Evolutionary conservation across 2,329 filamentous ascomycete species (phyloP).

Genomic region (Aspergillus tubingensis): DNA sequence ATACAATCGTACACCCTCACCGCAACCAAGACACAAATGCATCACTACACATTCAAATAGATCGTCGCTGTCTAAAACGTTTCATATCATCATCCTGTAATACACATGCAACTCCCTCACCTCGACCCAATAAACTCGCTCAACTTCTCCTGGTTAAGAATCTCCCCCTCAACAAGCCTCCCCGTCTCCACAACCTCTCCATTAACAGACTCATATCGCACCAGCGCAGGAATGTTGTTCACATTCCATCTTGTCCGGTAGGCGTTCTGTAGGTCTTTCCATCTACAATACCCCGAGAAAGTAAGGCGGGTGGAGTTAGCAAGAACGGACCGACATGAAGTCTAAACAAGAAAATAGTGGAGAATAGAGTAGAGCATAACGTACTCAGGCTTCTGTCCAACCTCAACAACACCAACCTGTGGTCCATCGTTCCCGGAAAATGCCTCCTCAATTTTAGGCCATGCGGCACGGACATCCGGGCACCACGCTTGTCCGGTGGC

Average conservation of each 20-base stretch:
- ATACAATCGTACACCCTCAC: too few relatives aligned
- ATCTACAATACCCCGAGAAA: slow-evolving; percentile 27
- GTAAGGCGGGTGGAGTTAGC: not conserved
- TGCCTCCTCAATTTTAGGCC: slow-evolving; percentile 35
- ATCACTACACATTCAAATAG: too few relatives aligned
- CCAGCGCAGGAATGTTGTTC: slow-evolving; percentile 37
- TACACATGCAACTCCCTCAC: too few relatives aligned
- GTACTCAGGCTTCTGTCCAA: slow-evolving; percentile 40
- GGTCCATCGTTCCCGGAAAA: slow-evolving; percentile 32
- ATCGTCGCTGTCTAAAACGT: too few relatives aligned
- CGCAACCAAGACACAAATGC: too few relatives aligned
- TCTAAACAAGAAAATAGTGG: too few relatives aligned
- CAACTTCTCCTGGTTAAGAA: slow-evolving; percentile 31
- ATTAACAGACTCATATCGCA: slow-evolving; percentile 35
- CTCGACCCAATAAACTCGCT: slow-evolving; percentile 21
- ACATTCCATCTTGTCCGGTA: slow-evolving; percentile 41
- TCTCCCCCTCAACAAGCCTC: slow-evolving; percentile 34
- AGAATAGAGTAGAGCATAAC: not conserved
- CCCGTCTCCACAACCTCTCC: slow-evolving; percentile 35
- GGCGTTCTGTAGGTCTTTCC: slow-evolving; percentile 37
- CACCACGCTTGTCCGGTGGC: slow-evolving; percentile 43
- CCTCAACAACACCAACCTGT: slow-evolving; percentile 33
- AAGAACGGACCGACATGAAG: not conserved
- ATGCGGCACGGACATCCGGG: slow-evolving; percentile 42
- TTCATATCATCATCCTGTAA: too few relatives aligned